Conservation (phyloP, 345 rosid genomes). For the thale cress (Arabidopsis thaliana) region TAIR10.1 NC_003076.8:23656501-23657000, state of each 20-base stretch:
- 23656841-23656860: constrained; percentile 79
- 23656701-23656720: constrained; percentile 78
- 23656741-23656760: constrained; percentile 70
- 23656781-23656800: constrained; percentile 87
- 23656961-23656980: constrained; percentile 44
- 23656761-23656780: constrained; percentile 79
- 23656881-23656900: constrained; percentile 88
- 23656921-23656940: constrained; percentile 97
- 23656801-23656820: constrained; percentile 79
- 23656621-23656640: constrained; percentile 77
- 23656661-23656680: constrained; percentile 87
- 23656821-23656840: constrained; percentile 81
- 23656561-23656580: constrained; percentile 87
- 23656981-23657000: constrained; percentile 21
- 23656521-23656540: constrained; percentile 80
- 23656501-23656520: constrained; percentile 77
- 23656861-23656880: constrained; percentile 92
- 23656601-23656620: constrained; percentile 96
- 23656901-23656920: constrained; percentile 80
- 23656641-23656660: constrained; percentile 89
- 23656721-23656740: constrained; percentile 82
- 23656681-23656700: constrained; percentile 94
- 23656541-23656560: constrained; percentile 96
- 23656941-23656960: constrained; percentile 99
- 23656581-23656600: constrained; percentile 77